Evolutionary conservation across 805 yeast genomes (phyloP).

Genomic region (Kodamaea sagamina): DNA sequence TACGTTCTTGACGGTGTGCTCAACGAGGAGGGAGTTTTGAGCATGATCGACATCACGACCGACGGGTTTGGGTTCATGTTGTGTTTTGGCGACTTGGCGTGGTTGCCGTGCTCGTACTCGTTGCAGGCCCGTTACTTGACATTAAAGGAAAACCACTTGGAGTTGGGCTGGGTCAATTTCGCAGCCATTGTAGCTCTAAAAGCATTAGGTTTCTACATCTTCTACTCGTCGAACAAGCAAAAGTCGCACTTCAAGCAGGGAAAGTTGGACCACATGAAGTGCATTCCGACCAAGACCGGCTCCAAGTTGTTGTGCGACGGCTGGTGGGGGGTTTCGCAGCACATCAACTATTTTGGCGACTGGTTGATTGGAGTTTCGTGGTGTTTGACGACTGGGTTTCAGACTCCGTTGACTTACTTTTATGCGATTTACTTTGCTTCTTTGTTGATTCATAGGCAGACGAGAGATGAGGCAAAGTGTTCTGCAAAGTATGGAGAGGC

Average conservation of each 20-base stretch:
- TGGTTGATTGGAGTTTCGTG: conserved; percentile 90
- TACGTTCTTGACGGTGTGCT: conserved; percentile 90
- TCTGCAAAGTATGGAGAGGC: conserved; percentile 78
- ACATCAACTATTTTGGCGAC: conserved; percentile 93
- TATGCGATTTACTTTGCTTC: conserved; percentile 81
- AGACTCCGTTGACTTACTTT: conserved; percentile 82
- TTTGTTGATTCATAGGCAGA: conserved; percentile 83
- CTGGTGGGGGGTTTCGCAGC: conserved; percentile 95
- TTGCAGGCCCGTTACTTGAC: conserved; percentile 83
- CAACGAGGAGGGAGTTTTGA: conserved; percentile 84
- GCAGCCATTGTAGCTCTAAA: conserved; percentile 49
- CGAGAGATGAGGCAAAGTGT: conserved; percentile 91
- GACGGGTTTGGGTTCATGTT: conserved; percentile 98
- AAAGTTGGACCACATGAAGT: conserved; percentile 58
- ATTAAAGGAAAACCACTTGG: conserved; percentile 51
- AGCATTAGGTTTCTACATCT: conserved; percentile 72
- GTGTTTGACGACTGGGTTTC: conserved; percentile 87
- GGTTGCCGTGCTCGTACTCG: conserved; percentile 90
- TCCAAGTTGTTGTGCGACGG: conserved; percentile 83
- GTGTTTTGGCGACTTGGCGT: conserved; percentile 87
- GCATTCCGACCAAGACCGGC: conserved; percentile 71
- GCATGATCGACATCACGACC: conserved; percentile 95
- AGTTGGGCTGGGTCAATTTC: conserved; percentile 48
- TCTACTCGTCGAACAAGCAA: conserved; percentile 81
- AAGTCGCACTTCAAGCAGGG: conserved; percentile 84